Evolutionary conservation across 352 stramenopile species (phyloP), one percentile per base, ranked within the genome.

Genomic region (Pythium guiyangense): DNA sequence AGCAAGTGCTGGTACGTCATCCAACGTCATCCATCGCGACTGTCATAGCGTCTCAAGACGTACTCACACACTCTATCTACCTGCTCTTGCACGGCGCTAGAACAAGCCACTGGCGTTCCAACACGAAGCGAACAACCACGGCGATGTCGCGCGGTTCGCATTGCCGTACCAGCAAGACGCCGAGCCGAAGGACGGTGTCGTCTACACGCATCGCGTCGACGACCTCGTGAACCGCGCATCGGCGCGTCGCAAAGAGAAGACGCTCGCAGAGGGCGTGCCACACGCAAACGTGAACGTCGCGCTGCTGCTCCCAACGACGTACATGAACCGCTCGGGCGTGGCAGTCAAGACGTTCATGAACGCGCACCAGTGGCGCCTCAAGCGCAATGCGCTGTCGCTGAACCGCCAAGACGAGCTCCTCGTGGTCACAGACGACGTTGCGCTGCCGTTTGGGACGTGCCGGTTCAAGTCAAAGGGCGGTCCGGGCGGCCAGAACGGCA

Each of bases 341-440:
- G 77, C 83, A 0, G 85, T 94, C 22, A 70, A 81, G 46, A 77
- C 76, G 14, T 93, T 92, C 49, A 90, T 94, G 79, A 73, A 90
- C 56, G 67, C 67, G 20, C 81, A 94, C 48, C 79, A 72, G 22
- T 95, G 84, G 79, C 77, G 83, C 25, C 70, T 95, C 22, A 95
- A 95, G 70, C 88, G 86, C 64, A 95, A 93, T 42, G 64, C 83
- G 47, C 70, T 93, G 46, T 59, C 79, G 10, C 59, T 93, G 35
- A 92, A 90, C 59, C 80, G 80, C 48, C 81, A 93, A 52, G 85
- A 95, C 53, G 85, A 95, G 54, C 66, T 95, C 60, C 78, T 95
- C 18, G 85, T 95, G 29, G 54, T 93, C 27, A 81, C 77, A 4
- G 86, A 95, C 57, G 84, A 95, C 54, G 84, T 95, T 31, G 67